Evolutionary conservation across 148 eudicot genomes (phyloP), one percentile per base, ranked within the genome.

Genomic region (Euryodendron excelsum): DNA sequence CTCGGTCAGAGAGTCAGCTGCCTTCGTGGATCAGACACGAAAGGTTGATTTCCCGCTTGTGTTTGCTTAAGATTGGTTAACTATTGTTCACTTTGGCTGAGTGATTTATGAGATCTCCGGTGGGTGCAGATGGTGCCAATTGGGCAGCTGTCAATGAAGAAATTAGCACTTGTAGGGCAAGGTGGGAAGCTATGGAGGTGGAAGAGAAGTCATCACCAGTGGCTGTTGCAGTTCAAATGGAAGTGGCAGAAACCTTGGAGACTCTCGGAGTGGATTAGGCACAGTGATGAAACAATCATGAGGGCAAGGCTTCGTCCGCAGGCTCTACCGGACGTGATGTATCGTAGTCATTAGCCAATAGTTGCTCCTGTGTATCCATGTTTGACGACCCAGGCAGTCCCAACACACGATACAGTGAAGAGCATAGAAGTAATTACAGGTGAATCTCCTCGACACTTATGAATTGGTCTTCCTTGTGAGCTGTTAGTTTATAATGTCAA

Each of bases 161-260:
- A 96, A 87, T 76, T 93, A 59, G 89, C 97, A 79, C 84, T 85
- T 64, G 94, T 82, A 7, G 98, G 98, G 65, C 96, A 96, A 79
- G 91, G 87, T 76, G 95, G 98, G 27, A 96, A 96, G 81, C 82
- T 96, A 61, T 96, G 99, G 99, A 93, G 95, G 84, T 96, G 97
- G 98, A 96, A 96, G 78, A 90, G 99, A 84, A 96, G 99, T 84
- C 98, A 96, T 85, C 99, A 93, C 71, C 99, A 93, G 79, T 96
- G 99, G 99, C 81, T 91, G 72, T 80, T 96, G 74, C 99, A 96
- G 83, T 96, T 93, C 82, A 96, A 96, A 84, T 96, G 99, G 99
- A 96, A 96, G 84, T 96, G 99, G 99, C 99, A 96, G 86, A 96
- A 96, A 85, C 99, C 99, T 34, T 96, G 99, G 99, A 90, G 82